These are phyloP conservation scores for Tulasnella sp. DNA, from an alignment of 768 basidiomycete genomes.

Conservation along the genomic window DNA sequence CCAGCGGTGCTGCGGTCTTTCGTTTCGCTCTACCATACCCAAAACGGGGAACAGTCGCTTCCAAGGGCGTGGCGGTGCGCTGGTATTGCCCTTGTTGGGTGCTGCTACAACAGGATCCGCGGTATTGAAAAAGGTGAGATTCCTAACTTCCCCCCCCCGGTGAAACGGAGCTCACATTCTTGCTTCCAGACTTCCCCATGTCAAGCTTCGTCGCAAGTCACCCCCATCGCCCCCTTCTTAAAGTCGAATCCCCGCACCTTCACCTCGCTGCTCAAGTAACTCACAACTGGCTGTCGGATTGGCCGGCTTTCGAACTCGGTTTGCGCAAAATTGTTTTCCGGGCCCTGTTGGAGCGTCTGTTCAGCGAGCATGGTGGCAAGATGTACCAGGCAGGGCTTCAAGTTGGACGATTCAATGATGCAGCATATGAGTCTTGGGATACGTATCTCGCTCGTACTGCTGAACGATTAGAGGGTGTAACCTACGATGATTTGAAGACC, in stretches of 20 bases:
- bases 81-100: conserved; percentile 62
- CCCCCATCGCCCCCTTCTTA: conserved; percentile 30
- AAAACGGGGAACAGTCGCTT: not conserved
- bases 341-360: conserved; percentile 45
- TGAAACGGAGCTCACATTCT: not conserved
- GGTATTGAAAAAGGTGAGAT: conserved; percentile 44
- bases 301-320: conserved; percentile 46
- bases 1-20: conserved; percentile 28
- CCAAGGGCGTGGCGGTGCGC: conserved; percentile 30
- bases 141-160: not conserved
- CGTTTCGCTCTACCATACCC: conserved; percentile 19
- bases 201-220: conserved; percentile 40
- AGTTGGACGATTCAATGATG: conserved; percentile 51
- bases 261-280: conserved; percentile 74
- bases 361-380: conserved; percentile 11
- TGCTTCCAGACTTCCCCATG: conserved; percentile 53
- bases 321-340: conserved; percentile 69
- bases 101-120: conserved; percentile 71
- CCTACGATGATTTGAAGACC: conserved; percentile 2
- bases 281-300: conserved; percentile 49
- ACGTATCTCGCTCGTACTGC: conserved; percentile 44
- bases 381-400: conserved; percentile 40
- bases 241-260: conserved; percentile 49
- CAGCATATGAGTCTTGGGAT: conserved; percentile 49
- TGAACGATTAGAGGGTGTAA: not conserved